Base-by-base conservation (phyloP, 495 filamentous ascomycete genomes). In the Hypoxylon rickii region DNA sequence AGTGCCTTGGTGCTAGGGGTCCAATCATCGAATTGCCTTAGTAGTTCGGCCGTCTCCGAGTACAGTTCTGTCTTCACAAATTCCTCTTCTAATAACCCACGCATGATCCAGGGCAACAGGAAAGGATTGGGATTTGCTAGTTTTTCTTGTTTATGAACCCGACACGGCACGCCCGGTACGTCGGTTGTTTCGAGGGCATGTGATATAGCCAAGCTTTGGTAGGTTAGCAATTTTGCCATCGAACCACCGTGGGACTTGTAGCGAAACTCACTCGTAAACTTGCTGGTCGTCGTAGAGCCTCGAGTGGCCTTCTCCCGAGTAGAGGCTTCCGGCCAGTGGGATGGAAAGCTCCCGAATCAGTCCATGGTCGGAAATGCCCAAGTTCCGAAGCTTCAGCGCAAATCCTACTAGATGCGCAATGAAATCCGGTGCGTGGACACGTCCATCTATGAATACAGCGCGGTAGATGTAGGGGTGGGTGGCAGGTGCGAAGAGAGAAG, bases 11-110 rank as follows among this genome's bases (percentile, higher is more conserved):
- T 94, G 0, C 78, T 77, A 6, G 94, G 94, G 66, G 88, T 90
- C 94, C 94, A 98, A 37, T 90, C 85, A 67, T 98, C 92, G 70
- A 97, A 98, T 64, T 96, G 87, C 61, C 78, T 78, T 10, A 98
- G 75, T 34, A 98, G 73, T 63, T 92, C 86, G 44, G 80, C 83
- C 19, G 86, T 90, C 73, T 98, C 94, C 1, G 78, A 73, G 39
- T 80, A 76, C 13, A 96, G 70, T 63, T 96, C 87, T 18, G 80
- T 87, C 60, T 87, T 89, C 24, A 98, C 94, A 65, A 89, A 84
- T 31, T 96, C 90, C 65, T 98, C 94, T 67, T 97, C 94, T 15
- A 98, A 71, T 55, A 98, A 70, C 2, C 94, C 94, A 20, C 94
- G 82, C 85, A 97, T 89, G 24, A 91, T 91, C 82, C 95, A 98